Percentiles rank a stretch among this genome's conserved stretches.
Conservation (phyloP, 495 filamentous ascomycete genomes). For the Neurospora sp. region DNA sequence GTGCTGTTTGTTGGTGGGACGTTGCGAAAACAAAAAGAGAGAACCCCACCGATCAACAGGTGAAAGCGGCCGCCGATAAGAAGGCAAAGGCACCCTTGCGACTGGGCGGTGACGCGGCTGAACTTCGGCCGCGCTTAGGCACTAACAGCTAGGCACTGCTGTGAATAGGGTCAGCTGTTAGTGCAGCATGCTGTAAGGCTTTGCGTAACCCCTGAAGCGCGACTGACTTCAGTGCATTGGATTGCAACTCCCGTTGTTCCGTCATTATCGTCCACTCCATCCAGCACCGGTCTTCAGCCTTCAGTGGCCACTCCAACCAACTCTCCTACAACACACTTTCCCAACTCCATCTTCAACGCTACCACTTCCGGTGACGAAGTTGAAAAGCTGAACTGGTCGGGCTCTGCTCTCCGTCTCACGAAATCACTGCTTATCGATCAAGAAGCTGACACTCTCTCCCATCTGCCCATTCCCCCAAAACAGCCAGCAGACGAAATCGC, state of each 20-base stretch:
- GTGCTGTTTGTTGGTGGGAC: background rate
- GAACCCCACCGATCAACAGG: background rate
- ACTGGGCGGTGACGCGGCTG: constrained; percentile 5
- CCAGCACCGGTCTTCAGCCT: background rate
- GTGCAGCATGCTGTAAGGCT: background rate
- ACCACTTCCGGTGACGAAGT: background rate
- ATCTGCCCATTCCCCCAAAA: background rate
- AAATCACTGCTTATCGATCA: background rate
- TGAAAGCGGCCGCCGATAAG: background rate
- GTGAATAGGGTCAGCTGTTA: background rate
- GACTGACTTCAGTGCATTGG: background rate
- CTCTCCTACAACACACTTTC: background rate
- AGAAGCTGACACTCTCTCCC: background rate
- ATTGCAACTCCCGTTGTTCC: background rate
- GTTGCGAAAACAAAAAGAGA: background rate
- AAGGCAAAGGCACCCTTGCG: background rate
- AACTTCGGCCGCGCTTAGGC: background rate
- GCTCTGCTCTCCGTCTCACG: constrained; percentile 10
- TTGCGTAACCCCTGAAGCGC: background rate
- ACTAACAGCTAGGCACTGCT: background rate
- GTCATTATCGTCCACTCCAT: background rate
- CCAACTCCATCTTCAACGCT: background rate
- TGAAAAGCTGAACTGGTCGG: constrained; percentile 12
- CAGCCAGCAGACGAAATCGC: background rate
- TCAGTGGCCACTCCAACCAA: background rate